A percentile compares a stretch with the other conserved stretches of the same genome.
Conservation (phyloP, 768 basidiomycete species). For the Boletus patriciae region DNA sequence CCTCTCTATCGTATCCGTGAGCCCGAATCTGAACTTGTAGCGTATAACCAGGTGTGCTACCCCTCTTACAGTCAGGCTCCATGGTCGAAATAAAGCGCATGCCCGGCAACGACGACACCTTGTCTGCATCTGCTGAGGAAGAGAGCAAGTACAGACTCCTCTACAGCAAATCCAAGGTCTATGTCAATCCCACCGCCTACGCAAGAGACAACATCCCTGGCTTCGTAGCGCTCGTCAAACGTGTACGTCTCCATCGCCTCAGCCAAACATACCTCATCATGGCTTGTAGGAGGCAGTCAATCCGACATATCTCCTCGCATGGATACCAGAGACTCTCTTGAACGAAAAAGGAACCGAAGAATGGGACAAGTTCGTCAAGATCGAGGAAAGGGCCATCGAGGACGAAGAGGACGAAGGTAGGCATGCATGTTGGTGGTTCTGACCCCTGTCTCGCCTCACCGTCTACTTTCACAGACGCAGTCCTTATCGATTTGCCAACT, state of each 20-base stretch:
- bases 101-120: conserved; percentile 14
- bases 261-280: conserved; percentile 10
- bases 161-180: conserved; percentile 92
- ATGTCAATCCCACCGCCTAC: conserved; percentile 92
- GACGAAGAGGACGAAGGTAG: conserved; percentile 76
- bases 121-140: conserved; percentile 39
- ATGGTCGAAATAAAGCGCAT: conserved; percentile 76
- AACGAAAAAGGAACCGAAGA: conserved; percentile 80
- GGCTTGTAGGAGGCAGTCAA: conserved; percentile 63
- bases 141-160: conserved; percentile 69
- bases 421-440: conserved; percentile 13
- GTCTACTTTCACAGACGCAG: conserved; percentile 56
- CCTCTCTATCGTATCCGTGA: conserved; percentile 50
- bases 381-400: conserved; percentile 61
- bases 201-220: conserved; percentile 92
- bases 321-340: conserved; percentile 88
- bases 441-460: conserved; percentile 4
- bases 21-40: conserved; percentile 16
- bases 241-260: conserved; percentile 48
- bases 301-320: conserved; percentile 80
- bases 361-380: conserved; percentile 87
- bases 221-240: conserved; percentile 88
- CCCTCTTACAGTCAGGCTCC: conserved; percentile 43
- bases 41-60: conserved; percentile 5
- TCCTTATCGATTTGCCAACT: conserved; percentile 81